Evolutionary conservation across 441 rosid species (phyloP).

Genomic region (Syzygium malaccense): DNA sequence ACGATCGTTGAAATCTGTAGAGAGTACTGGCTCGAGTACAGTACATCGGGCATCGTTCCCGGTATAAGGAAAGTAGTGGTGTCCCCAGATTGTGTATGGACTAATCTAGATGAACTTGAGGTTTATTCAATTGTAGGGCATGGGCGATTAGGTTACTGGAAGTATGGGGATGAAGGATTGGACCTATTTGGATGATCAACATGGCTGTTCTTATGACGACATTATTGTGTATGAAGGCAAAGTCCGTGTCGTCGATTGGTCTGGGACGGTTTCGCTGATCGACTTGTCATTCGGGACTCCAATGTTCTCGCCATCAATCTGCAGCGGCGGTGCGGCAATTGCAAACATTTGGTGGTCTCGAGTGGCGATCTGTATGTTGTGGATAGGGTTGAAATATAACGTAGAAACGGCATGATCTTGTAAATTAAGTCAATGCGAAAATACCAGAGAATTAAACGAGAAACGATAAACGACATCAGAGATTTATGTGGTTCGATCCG

Average conservation of each 20-base stretch:
- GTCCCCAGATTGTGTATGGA: slow-evolving; percentile 10
- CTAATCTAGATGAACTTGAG: background rate
- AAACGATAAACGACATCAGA: too few relatives aligned
- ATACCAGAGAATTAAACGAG: too few relatives aligned
- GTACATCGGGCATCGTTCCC: background rate
- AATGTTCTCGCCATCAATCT: slow-evolving; percentile 22
- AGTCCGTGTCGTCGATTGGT: slow-evolving; percentile 13
- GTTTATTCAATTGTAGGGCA: background rate
- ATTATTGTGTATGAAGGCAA: slow-evolving; percentile 12
- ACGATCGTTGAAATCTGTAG: slow-evolving; percentile 15
- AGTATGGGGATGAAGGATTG: background rate
- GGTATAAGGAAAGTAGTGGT: background rate
- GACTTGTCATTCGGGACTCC: background rate
- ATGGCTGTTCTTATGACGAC: slow-evolving; percentile 5
- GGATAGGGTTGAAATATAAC: too few relatives aligned
- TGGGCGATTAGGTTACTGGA: slow-evolving; percentile 3
- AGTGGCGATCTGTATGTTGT: slow-evolving; percentile 18
- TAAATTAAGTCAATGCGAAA: too few relatives aligned
- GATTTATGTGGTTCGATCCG: too few relatives aligned
- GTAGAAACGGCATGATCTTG: fast-evolving
- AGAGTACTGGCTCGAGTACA: background rate
- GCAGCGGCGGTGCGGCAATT: slow-evolving; percentile 6
- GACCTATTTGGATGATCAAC: background rate
- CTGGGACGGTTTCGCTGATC: slow-evolving; percentile 24
- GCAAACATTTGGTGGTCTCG: slow-evolving; percentile 10